phyloP scores from a whole-genome alignment of 2,329 filamentous ascomycete species.

The Colletotrichum tropicale region DNA sequence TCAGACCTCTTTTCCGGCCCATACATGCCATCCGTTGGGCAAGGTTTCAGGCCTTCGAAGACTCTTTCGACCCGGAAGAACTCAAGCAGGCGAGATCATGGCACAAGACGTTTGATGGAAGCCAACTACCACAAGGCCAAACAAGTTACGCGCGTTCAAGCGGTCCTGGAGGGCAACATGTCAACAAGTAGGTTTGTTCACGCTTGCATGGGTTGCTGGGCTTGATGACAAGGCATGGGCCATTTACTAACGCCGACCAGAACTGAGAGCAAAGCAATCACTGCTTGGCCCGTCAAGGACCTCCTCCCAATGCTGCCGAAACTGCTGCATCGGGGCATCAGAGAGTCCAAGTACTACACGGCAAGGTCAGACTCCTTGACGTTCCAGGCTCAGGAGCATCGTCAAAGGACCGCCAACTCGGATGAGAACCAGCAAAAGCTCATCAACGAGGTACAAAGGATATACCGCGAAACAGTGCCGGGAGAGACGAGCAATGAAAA shows the following conservation, averaged over 20 bases:
- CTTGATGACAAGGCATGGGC: background rate
- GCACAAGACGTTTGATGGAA: constrained; percentile 48
- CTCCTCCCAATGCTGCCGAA: constrained; percentile 50
- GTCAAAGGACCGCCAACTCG: constrained; percentile 55
- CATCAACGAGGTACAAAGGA: constrained; percentile 48
- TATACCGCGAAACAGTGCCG: constrained; percentile 53
- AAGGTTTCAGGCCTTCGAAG: constrained; percentile 53
- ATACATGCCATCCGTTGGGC: constrained; percentile 5
- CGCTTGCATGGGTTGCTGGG: background rate
- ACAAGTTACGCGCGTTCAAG: constrained; percentile 64
- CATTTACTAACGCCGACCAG: constrained; percentile 33
- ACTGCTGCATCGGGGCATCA: constrained; percentile 49
- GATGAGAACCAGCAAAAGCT: constrained; percentile 58
- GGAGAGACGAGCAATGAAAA: constrained; percentile 50
- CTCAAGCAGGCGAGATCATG: constrained; percentile 57
- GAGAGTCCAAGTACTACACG: constrained; percentile 60
- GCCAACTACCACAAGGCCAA: constrained; percentile 52
- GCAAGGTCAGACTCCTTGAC: constrained; percentile 55
- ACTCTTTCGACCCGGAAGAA: constrained; percentile 52
- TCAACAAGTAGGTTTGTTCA: constrained; percentile 58
- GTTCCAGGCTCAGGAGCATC: constrained; percentile 59
- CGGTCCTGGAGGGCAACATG: constrained; percentile 65
- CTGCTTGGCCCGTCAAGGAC: constrained; percentile 54
- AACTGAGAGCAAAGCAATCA: constrained; percentile 65
- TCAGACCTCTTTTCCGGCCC: background rate